Percentiles rank a stretch among this genome's conserved stretches.
Conservation (phyloP, 192 early-diverging fungal species). For the Geosiphon pyriformis region DNA sequence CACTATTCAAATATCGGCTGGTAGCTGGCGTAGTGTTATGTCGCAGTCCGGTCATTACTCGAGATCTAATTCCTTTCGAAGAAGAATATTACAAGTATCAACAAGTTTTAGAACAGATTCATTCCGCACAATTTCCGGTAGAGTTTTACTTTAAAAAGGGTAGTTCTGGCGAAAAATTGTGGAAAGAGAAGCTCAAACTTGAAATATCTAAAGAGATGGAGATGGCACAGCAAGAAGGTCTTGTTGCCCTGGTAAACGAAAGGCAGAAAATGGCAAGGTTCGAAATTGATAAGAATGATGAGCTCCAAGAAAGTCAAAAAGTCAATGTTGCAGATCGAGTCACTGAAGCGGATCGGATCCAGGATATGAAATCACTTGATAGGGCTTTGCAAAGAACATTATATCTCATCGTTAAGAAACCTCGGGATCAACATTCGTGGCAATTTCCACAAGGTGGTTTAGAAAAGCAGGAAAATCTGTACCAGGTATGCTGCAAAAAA, state of each 20-base stretch:
- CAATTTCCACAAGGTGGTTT: conserved; percentile 66
- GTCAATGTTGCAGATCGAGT: conserved; percentile 49
- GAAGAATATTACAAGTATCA: conserved; percentile 64
- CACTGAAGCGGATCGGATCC: conserved; percentile 58
- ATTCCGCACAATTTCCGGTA: conserved; percentile 50
- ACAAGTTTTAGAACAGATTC: conserved; percentile 50
- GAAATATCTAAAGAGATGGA: conserved; percentile 39
- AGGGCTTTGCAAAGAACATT: conserved; percentile 69
- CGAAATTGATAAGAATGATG: conserved; percentile 19
- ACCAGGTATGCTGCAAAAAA: conserved; percentile 54
- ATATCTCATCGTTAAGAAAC: conserved; percentile 75
- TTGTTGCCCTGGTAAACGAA: conserved; percentile 38
- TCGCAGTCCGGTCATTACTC: conserved; percentile 62
- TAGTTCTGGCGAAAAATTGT: conserved; percentile 54
- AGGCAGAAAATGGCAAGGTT: not conserved
- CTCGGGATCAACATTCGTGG: conserved; percentile 55
- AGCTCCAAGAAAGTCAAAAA: conserved; percentile 34
- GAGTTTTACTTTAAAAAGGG: conserved; percentile 81
- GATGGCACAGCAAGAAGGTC: conserved; percentile 54
- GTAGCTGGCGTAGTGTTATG: conserved; percentile 60
- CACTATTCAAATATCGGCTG: conserved; percentile 42
- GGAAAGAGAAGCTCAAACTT: conserved; percentile 21
- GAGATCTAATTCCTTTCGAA: conserved; percentile 58
- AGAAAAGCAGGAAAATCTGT: conserved; percentile 60
- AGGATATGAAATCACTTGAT: conserved; percentile 70